phyloP scores from a whole-genome alignment of 768 basidiomycete species.

The Lentinula raphanica region DNA sequence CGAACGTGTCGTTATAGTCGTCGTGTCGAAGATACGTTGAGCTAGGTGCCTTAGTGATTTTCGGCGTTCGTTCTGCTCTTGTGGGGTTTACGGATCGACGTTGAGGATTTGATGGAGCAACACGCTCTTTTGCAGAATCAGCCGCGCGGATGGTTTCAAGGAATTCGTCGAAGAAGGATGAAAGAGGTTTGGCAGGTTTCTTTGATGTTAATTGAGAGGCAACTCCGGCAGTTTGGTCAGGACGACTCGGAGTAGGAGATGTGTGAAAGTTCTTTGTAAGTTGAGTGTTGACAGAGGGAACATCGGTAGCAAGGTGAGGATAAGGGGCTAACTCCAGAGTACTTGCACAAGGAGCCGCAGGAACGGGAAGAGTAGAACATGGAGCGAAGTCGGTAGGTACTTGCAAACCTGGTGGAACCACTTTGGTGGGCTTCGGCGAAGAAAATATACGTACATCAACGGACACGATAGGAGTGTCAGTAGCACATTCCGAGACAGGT shows the following conservation, averaged over 20 bases:
- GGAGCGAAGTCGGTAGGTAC: background rate
- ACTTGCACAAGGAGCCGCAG: background rate
- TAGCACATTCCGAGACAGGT: background rate
- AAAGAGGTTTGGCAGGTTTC: slow-evolving; percentile 27
- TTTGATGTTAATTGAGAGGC: slow-evolving; percentile 1
- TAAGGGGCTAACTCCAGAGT: background rate
- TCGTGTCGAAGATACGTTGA: background rate
- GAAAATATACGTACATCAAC: background rate
- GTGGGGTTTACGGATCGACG: background rate
- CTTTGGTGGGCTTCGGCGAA: background rate
- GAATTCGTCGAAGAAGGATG: slow-evolving; percentile 29
- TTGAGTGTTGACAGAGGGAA: background rate
- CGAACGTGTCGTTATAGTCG: background rate
- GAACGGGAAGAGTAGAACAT: background rate
- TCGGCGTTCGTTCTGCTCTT: background rate
- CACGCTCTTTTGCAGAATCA: slow-evolving; percentile 5
- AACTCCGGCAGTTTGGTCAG: background rate
- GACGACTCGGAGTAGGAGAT: background rate
- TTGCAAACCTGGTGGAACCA: background rate
- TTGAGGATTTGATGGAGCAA: background rate
- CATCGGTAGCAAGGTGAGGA: background rate
- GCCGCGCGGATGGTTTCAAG: slow-evolving; percentile 29
- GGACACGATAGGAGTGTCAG: background rate
- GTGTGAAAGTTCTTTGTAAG: background rate
- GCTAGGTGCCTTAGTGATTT: background rate